Evolutionary conservation across 768 basidiomycete species (phyloP).

Genomic region (Tylopilus felleus): DNA sequence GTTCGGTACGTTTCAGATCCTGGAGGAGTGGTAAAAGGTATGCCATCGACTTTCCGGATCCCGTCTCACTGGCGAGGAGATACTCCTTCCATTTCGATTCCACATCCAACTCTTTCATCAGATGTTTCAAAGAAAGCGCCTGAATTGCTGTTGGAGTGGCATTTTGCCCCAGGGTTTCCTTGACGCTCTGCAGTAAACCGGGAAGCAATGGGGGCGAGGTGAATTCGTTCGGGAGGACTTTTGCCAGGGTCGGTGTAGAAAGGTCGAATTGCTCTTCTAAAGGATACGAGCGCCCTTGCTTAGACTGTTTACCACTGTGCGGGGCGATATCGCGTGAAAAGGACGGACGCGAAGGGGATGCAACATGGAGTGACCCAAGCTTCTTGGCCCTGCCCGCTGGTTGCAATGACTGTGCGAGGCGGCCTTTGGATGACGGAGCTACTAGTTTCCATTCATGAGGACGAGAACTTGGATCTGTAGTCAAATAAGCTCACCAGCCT

Average conservation of each 20-base stretch:
- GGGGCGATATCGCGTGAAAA: constrained; percentile 19
- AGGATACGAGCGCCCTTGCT: constrained; percentile 19
- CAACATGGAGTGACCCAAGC: constrained; percentile 26
- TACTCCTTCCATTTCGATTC: constrained; percentile 37
- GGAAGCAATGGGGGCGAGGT: constrained; percentile 67
- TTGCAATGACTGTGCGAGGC: constrained; percentile 29
- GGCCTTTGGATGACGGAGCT: constrained; percentile 25
- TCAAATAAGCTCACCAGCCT: constrained; percentile 11
- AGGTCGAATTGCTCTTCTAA: constrained; percentile 38
- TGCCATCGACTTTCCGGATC: constrained; percentile 89
- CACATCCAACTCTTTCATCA: constrained; percentile 37
- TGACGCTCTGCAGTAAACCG: constrained; percentile 56
- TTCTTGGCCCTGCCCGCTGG: constrained; percentile 25
- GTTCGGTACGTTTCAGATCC: constrained; percentile 66
- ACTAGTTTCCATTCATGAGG: background rate
- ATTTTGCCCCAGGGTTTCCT: constrained; percentile 52
- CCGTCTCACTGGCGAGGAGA: constrained; percentile 84
- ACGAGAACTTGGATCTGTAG: background rate
- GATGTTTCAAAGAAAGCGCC: constrained; percentile 62
- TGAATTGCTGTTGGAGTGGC: constrained; percentile 78
- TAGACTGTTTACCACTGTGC: constrained; percentile 16
- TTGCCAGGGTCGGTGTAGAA: constrained; percentile 20
- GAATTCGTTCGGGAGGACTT: constrained; percentile 43
- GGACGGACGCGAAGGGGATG: constrained; percentile 13
- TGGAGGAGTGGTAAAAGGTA: constrained; percentile 85